Base-by-base conservation (phyloP, 805 yeast species). In the Saccharomycopsis sp. region DNA sequence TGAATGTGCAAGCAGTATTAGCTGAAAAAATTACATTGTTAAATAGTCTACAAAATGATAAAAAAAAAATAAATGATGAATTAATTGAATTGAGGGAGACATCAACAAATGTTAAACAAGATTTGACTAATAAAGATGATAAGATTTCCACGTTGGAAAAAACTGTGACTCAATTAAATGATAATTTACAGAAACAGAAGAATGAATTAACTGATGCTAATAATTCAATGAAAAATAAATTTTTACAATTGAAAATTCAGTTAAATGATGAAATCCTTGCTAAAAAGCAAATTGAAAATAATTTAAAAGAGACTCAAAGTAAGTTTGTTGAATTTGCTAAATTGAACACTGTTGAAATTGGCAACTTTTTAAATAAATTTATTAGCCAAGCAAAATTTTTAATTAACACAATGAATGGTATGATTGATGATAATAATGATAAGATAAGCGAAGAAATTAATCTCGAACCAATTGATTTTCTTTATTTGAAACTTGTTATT, bases 381-480 rank as follows among this genome's bases (percentile, higher is more conserved):
- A n/a, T n/a, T n/a, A n/a, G n/a, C n/a, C n/a, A n/a, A n/a, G n/a
- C n/a, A n/a, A n/a, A n/a, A n/a, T n/a, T n/a, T n/a, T n/a, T n/a
- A n/a, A n/a, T n/a, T n/a, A n/a, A n/a, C n/a, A n/a, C n/a, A 27
- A 27, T 27, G 29, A 27, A 27, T 27, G 29, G 13, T 27, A n/a
- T 21, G n/a, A 35, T 14, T 7, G n/a, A 17, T 11, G 17, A 21
- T 14, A 35, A 21, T 22, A 14, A 17, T 13, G 39, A 17, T 19
- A 35, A 35, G 26, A 6, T 35, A 7, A n/a, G 22, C 6, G 39
- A 19, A 11, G 52, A 49, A 23, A 49, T 49, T 17, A 43, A 43
- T 28, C 29, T 49, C 3, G 47, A 49, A 14, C 52, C 52, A 4
- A 27, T 49, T 11, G 52, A 49, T 39, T 49, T 38, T 39, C 50